Conservation (phyloP, 371 early-diverging fungal genomes). For the Mortierella sp. region DNA sequence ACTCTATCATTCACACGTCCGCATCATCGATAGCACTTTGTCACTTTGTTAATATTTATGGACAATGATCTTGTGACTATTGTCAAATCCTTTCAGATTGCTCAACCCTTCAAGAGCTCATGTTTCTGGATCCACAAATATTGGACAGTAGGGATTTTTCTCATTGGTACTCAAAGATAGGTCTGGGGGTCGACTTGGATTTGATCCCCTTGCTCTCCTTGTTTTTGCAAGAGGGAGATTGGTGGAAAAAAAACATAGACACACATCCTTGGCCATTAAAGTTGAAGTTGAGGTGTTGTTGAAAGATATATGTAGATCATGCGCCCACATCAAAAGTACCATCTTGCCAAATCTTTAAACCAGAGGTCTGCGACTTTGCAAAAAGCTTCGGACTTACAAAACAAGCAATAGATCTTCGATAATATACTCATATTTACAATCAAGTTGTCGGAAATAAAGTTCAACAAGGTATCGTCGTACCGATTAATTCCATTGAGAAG, state of each 20-base stretch:
- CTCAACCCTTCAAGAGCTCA: slow-evolving; percentile 1
- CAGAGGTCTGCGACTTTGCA: not conserved
- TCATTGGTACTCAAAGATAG: slow-evolving; percentile 9
- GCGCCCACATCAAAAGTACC: not conserved
- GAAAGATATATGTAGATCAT: slow-evolving; percentile 6
- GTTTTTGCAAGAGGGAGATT: not conserved
- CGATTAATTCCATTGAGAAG: not conserved
- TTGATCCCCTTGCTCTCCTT: not conserved
- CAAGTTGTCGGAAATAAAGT: not conserved
- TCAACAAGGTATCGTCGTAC: not conserved
- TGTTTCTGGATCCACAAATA: slow-evolving; percentile 7
- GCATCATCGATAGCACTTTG: not conserved
- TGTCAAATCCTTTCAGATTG: not conserved
- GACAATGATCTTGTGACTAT: not conserved
- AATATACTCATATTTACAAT: slow-evolving; percentile 1
- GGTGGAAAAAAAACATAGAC: not conserved
- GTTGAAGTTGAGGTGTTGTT: not conserved
- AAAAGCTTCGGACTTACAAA: slow-evolving; percentile 7
- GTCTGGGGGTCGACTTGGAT: not conserved
- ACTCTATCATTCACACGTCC: not conserved
- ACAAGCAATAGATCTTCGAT: slow-evolving; percentile 8
- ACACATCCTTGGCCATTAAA: slow-evolving; percentile 10
- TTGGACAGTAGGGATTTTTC: not conserved
- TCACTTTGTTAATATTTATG: not conserved
- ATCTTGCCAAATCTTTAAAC: slow-evolving; percentile 8